Evolutionary conservation across 345 rosid species (phyloP), one percentile per base, ranked within the genome.

Genomic region (Geranium brycei): DNA sequence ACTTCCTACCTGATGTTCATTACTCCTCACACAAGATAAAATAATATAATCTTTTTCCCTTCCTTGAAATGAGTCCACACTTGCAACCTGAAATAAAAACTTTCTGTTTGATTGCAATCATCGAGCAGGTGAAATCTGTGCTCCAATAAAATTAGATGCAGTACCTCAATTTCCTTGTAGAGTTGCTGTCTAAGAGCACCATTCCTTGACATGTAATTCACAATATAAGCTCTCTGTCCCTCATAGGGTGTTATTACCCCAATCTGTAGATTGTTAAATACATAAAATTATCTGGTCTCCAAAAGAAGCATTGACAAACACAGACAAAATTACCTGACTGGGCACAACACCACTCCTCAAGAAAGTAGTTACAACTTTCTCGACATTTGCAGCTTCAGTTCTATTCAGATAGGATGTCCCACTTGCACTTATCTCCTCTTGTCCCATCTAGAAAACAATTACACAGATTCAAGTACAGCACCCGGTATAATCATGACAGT

Each of bases 21-120:
- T 95, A 73, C 99, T 95, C 80, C 99, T 79, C 68, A 95, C 99
- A 68, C 99, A 95, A 68, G 99, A 95, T 83, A 95, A 77, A 67
- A 95, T 95, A 66, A 95, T 95, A 72, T 91, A 95, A 73, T 95
- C 99, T 69, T 95, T 95, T 73, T 95, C 99, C 80, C 99, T 84
- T 72, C 99, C 99, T 81, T 95, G 99, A 75, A 95, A 95, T 64
- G 97, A 95, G 81, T 95, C 99, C 61, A 95, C 99, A 77, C 99
- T 95, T 38, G 99, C 99, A 68, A 87, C 95, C 95, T 87, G 76
- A 47, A 47, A 47, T 47, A 47, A 47, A 47, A 8, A 10, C 15
- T 6, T 38, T 38, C 14, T 47, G 15, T 11, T 8, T 47, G 14
- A 47, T 47, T 47, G 53, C 53, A 47, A 47, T 11, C 53, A 47